phyloP scores from a whole-genome alignment of 2,329 filamentous ascomycete genomes.

The Calonectria pauciramosa region DNA sequence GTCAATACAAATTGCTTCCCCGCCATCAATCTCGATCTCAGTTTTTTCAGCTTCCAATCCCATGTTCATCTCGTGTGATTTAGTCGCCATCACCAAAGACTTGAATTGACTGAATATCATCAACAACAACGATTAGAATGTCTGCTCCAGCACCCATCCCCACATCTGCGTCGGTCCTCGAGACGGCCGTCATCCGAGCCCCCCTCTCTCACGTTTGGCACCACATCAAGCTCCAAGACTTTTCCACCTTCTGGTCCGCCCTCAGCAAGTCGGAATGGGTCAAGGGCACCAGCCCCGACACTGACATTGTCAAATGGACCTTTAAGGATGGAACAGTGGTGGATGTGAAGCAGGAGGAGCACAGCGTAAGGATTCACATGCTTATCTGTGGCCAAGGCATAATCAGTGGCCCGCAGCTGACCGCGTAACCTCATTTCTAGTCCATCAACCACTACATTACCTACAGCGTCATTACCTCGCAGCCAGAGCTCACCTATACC shows the following conservation, averaged over 20 bases:
- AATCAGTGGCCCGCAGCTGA: background rate
- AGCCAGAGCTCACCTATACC: constrained; percentile 76
- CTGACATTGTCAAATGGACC: constrained; percentile 77
- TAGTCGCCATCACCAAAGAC: background rate
- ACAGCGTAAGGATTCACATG: constrained; percentile 65
- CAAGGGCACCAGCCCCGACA: constrained; percentile 74
- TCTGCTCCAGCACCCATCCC: constrained; percentile 61
- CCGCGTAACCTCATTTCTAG: constrained; percentile 50
- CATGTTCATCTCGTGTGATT: background rate
- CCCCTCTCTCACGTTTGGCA: constrained; percentile 79
- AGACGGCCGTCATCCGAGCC: constrained; percentile 77
- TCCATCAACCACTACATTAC: constrained; percentile 82
- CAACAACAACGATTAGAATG: constrained; percentile 31
- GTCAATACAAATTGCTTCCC: constrained; percentile 11
- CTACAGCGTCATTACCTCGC: constrained; percentile 77
- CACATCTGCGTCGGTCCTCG: constrained; percentile 75
- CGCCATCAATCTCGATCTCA: background rate
- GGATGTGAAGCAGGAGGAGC: constrained; percentile 83
- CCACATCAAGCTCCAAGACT: constrained; percentile 80
- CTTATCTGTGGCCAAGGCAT: background rate
- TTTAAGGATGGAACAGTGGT: constrained; percentile 78
- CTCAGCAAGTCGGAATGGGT: constrained; percentile 73
- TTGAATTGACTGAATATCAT: background rate
- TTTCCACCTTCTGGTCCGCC: constrained; percentile 76
- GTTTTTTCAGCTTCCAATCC: background rate